These are phyloP conservation scores for Trypethelium eluteriae DNA, from an alignment of 495 filamentous ascomycete species.

Conservation along the genomic window DNA sequence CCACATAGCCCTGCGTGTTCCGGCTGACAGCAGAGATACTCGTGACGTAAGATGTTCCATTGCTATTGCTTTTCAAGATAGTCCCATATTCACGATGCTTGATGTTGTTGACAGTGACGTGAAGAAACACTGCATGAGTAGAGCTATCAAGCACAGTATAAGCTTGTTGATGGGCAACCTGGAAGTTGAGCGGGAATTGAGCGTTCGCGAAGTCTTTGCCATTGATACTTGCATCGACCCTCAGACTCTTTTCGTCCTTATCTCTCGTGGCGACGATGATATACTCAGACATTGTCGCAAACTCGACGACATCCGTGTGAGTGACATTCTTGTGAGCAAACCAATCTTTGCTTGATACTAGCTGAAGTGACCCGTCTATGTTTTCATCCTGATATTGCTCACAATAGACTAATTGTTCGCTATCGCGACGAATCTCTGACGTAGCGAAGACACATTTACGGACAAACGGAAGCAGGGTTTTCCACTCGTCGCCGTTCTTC, in stretches of 20 bases:
- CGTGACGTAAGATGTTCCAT: slow-evolving; percentile 87
- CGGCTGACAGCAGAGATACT: slow-evolving; percentile 72
- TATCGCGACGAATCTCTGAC: slow-evolving; percentile 50
- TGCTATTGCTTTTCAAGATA: slow-evolving; percentile 95
- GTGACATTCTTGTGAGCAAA: slow-evolving; percentile 54
- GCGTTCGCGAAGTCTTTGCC: slow-evolving; percentile 73
- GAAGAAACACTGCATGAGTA: slow-evolving; percentile 85
- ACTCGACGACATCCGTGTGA: slow-evolving; percentile 66
- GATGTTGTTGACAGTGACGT: slow-evolving; percentile 64
- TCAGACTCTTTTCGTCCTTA: slow-evolving; percentile 59
- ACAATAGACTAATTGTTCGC: slow-evolving; percentile 70
- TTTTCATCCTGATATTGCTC: slow-evolving; percentile 63
- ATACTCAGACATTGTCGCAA: slow-evolving; percentile 90
- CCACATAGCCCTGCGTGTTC: slow-evolving; percentile 66
- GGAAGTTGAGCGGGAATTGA: slow-evolving; percentile 73
- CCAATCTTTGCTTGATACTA: slow-evolving; percentile 67
- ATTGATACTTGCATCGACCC: slow-evolving; percentile 74
- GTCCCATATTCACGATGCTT: slow-evolving; percentile 63
- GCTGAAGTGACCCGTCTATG: slow-evolving; percentile 48
- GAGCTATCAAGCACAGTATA: slow-evolving; percentile 93
- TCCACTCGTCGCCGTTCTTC: slow-evolving; percentile 72
- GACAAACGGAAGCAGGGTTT: slow-evolving; percentile 57
- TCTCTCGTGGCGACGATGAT: slow-evolving; percentile 75
- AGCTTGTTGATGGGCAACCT: slow-evolving; percentile 63
- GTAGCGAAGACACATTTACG: slow-evolving; percentile 72